Evolutionary conservation across 768 basidiomycete genomes (phyloP).

Genomic region (Mycena albidolilacea): DNA sequence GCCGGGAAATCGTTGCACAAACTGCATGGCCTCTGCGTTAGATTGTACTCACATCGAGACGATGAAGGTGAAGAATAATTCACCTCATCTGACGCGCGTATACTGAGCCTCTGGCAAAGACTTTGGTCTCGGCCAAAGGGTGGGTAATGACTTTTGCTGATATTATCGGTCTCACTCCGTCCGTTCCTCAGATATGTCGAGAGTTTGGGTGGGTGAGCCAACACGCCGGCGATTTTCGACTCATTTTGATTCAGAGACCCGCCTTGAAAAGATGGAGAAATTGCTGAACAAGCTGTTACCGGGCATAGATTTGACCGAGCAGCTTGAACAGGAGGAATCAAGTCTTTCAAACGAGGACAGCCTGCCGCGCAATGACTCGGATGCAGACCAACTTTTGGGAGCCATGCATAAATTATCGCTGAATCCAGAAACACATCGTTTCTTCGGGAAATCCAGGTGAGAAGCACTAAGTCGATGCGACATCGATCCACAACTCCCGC

Average conservation of each 20-base stretch:
- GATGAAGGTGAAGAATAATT: slow-evolving; percentile 65
- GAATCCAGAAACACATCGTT: slow-evolving; percentile 58
- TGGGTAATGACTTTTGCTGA: slow-evolving; percentile 48
- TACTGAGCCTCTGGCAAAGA: slow-evolving; percentile 46
- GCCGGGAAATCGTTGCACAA: slow-evolving; percentile 75
- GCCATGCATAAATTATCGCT: slow-evolving; percentile 54
- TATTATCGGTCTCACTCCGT: slow-evolving; percentile 3
- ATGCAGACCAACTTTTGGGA: slow-evolving; percentile 36
- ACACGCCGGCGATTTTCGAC: neutral
- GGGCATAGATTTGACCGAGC: slow-evolving; percentile 74
- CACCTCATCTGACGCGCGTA: neutral
- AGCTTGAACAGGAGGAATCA: slow-evolving; percentile 59
- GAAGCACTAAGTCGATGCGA: neutral
- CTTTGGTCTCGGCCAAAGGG: slow-evolving; percentile 77
- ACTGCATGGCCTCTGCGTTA: slow-evolving; percentile 69
- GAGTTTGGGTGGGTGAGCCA: slow-evolving; percentile 55
- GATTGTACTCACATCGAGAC: slow-evolving; percentile 81
- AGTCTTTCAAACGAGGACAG: slow-evolving; percentile 49
- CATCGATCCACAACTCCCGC: neutral
- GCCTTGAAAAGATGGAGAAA: slow-evolving; percentile 66
- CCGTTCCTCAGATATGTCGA: slow-evolving; percentile 68
- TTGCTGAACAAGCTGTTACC: slow-evolving; percentile 71
- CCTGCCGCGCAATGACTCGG: slow-evolving; percentile 56
- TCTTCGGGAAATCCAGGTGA: slow-evolving; percentile 62
- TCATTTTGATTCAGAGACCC: slow-evolving; percentile 19